Conservation (phyloP, 2,329 filamentous ascomycete genomes). For the Xylaria sp. region DNA sequence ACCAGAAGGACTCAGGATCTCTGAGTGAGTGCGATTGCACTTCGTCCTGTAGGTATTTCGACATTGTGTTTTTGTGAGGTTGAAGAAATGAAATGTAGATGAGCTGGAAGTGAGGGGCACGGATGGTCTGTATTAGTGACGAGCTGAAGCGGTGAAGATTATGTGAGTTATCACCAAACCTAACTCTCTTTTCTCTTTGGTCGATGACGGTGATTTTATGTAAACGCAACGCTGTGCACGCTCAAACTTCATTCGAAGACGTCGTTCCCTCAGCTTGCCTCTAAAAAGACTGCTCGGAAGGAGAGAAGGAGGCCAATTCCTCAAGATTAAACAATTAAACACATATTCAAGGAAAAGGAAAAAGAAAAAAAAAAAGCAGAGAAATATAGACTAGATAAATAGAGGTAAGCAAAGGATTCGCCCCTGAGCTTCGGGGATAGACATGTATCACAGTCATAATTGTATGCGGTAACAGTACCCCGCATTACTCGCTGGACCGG, state of each 20-base stretch:
- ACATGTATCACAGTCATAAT: constrained; percentile 8
- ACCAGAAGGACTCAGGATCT: constrained; percentile 81
- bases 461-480: constrained; percentile 10
- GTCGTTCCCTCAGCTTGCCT: neutral
- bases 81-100: neutral
- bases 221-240: neutral
- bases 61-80: neutral
- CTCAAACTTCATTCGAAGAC: neutral
- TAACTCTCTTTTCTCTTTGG: neutral
- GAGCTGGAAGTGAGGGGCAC: neutral
- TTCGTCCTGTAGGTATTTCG: constrained; percentile 59
- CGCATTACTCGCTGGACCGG: constrained; percentile 19
- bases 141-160: neutral
- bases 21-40: constrained; percentile 67
- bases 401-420: neutral
- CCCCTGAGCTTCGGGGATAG: neutral
- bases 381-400: neutral
- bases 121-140: constrained; percentile 14
- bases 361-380: neutral
- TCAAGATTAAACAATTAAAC: neutral
- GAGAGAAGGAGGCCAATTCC: neutral
- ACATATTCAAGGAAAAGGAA: neutral
- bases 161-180: constrained; percentile 3
- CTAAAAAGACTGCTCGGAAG: neutral
- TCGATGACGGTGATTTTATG: neutral